Evolutionary conservation across 495 filamentous ascomycete genomes (phyloP).

Genomic region (Clavariopsis aquatica): DNA sequence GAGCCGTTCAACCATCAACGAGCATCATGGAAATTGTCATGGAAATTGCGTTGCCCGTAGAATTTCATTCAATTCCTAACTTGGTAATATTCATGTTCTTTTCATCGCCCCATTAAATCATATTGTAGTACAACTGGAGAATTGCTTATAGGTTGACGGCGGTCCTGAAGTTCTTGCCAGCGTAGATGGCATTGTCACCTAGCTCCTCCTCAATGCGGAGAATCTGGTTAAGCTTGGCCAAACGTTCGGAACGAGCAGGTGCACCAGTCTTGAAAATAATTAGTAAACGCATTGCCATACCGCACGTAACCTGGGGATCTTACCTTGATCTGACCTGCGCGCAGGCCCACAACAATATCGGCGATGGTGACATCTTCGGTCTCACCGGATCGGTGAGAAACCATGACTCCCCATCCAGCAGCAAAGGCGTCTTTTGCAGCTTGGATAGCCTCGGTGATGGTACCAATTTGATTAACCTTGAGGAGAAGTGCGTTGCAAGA

Average conservation of each 20-base stretch:
- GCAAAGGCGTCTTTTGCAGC: slow-evolving; percentile 98
- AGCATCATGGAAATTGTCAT: too few species aligned
- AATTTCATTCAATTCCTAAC: background rate
- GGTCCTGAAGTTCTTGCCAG: slow-evolving; percentile 86
- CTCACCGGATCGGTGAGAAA: slow-evolving; percentile 98
- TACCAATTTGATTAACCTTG: slow-evolving; percentile 99
- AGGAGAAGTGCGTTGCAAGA: slow-evolving; percentile 95
- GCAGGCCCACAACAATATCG: slow-evolving; percentile 94
- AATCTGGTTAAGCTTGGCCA: slow-evolving; percentile 99
- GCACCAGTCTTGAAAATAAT: slow-evolving; percentile 74
- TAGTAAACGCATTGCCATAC: background rate
- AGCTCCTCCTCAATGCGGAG: slow-evolving; percentile 99
- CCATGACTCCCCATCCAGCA: slow-evolving; percentile 99
- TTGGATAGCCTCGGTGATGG: slow-evolving; percentile 97
- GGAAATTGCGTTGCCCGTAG: background rate
- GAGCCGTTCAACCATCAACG: background rate
- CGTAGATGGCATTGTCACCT: slow-evolving; percentile 84
- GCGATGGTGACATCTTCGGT: slow-evolving; percentile 99
- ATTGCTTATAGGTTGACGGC: slow-evolving; percentile 80
- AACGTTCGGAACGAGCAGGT: slow-evolving; percentile 90
- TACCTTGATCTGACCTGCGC: slow-evolving; percentile 80
- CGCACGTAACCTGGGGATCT: too few species aligned
- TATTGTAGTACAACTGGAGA: background rate
- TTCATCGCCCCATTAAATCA: background rate
- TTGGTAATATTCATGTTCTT: background rate